Conservation (phyloP, 2,329 filamentous ascomycete species). For the Aschersonia sp. region DNA sequence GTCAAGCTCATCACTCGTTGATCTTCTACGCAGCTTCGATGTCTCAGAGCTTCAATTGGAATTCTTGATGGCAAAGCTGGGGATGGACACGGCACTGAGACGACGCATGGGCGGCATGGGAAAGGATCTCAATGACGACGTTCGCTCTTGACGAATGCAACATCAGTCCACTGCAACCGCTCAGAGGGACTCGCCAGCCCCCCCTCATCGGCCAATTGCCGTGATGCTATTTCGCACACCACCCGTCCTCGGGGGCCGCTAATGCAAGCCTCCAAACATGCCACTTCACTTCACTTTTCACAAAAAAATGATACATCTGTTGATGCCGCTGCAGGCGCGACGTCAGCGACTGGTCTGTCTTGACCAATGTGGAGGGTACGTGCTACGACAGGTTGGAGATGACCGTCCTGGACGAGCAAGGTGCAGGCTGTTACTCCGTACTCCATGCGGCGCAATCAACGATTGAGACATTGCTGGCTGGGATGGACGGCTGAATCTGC, state of each 20-base stretch:
- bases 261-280: constrained; percentile 7
- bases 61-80: no score
- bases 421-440: constrained; percentile 2
- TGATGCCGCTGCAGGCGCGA: no score
- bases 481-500: not conserved
- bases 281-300: not conserved
- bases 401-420: not conserved
- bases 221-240: not conserved
- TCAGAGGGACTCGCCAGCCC: no score
- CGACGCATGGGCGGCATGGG: no score
- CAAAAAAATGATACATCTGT: not conserved
- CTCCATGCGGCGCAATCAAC: no score
- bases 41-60: no score
- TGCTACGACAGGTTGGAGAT: no score
- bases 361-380: no score
- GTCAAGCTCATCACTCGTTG: no score
- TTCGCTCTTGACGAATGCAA: constrained; percentile 3
- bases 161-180: not conserved
- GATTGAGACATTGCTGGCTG: not conserved
- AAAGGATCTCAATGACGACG: not conserved
- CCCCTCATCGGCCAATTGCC: not conserved
- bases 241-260: constrained; percentile 4
- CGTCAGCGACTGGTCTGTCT: no score
- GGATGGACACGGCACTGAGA: no score
- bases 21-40: no score